Conservation (phyloP, 495 filamentous ascomycete species). For the Aspergillus steynii region DNA sequence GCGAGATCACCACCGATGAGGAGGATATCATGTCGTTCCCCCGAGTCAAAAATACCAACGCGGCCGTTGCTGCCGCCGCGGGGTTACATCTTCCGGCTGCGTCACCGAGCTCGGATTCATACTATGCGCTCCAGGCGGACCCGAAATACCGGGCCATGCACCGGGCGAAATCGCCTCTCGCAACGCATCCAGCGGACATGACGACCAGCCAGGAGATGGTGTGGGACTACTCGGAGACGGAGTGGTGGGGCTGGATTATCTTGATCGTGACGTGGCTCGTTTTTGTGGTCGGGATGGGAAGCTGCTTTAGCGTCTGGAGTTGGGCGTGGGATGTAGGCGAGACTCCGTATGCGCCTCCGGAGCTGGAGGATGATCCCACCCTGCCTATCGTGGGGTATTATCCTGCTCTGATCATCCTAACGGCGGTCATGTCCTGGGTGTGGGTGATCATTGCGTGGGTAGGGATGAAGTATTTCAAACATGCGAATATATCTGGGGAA, state of each 20-base stretch:
- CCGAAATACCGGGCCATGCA: slow-evolving; percentile 41
- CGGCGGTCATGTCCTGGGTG: slow-evolving; percentile 95
- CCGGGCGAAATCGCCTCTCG: slow-evolving; percentile 62
- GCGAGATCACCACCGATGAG: slow-evolving; percentile 76
- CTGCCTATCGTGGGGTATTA: slow-evolving; percentile 96
- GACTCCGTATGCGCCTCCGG: slow-evolving; percentile 88
- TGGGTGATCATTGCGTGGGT: slow-evolving; percentile 98
- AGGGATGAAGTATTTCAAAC: slow-evolving; percentile 98
- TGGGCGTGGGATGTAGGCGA: slow-evolving; percentile 99
- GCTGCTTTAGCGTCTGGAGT: slow-evolving; percentile 95
- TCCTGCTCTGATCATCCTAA: slow-evolving; percentile 88
- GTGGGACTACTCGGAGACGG: slow-evolving; percentile 90
- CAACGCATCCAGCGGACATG: slow-evolving; percentile 42
- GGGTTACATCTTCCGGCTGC: slow-evolving; percentile 43
- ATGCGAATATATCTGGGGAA: slow-evolving; percentile 79
- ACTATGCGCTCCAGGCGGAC: slow-evolving; percentile 52
- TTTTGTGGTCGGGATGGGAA: slow-evolving; percentile 94
- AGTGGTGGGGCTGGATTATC: slow-evolving; percentile 96
- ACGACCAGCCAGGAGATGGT: slow-evolving; percentile 44
- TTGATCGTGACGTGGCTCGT: slow-evolving; percentile 88
- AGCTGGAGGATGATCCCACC: slow-evolving; percentile 89
- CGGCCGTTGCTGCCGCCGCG: slow-evolving; percentile 28
- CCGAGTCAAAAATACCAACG: slow-evolving; percentile 29
- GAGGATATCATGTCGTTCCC: slow-evolving; percentile 69
- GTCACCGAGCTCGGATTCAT: slow-evolving; percentile 66